Evolutionary conservation across 192 early-diverging fungal genomes (phyloP).

Genomic region (Thamnidium elegans): DNA sequence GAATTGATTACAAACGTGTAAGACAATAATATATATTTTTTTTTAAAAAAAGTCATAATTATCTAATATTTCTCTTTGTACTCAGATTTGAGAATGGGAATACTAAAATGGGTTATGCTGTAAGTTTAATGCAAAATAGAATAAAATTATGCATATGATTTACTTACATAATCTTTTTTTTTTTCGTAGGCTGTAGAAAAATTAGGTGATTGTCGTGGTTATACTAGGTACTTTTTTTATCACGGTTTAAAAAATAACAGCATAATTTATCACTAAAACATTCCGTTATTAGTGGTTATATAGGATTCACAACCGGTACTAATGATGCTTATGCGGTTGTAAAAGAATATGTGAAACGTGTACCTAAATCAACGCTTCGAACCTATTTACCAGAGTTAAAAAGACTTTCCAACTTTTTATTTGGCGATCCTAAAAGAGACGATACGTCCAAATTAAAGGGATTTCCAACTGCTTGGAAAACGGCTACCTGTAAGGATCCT

Average conservation of each 20-base stretch:
- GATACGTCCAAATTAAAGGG: constrained; percentile 12
- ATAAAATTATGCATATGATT: background rate
- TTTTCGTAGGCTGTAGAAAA: constrained; percentile 26
- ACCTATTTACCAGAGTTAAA: constrained; percentile 24
- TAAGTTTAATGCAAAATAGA: constrained; percentile 5
- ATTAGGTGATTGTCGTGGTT: constrained; percentile 37
- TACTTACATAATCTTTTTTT: background rate
- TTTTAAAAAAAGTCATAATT: background rate
- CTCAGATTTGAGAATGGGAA: constrained; percentile 39
- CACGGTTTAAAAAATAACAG: background rate
- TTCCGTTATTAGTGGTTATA: constrained; percentile 19
- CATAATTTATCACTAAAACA: background rate
- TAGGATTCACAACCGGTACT: constrained; percentile 39
- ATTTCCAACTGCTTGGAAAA: constrained; percentile 22
- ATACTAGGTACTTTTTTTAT: constrained; percentile 20
- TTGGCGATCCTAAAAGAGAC: constrained; percentile 23
- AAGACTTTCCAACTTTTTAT: constrained; percentile 15
- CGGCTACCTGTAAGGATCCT: constrained; percentile 28
- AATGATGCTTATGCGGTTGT: constrained; percentile 38
- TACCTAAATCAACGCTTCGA: constrained; percentile 12
- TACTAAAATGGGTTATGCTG: constrained; percentile 36
- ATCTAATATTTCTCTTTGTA: background rate
- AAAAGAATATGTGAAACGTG: constrained; percentile 20
- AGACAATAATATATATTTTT: background rate
- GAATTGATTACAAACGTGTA: constrained; percentile 41